Base-by-base conservation (phyloP, 768 basidiomycete genomes). In the Mycena epipterygia region DNA sequence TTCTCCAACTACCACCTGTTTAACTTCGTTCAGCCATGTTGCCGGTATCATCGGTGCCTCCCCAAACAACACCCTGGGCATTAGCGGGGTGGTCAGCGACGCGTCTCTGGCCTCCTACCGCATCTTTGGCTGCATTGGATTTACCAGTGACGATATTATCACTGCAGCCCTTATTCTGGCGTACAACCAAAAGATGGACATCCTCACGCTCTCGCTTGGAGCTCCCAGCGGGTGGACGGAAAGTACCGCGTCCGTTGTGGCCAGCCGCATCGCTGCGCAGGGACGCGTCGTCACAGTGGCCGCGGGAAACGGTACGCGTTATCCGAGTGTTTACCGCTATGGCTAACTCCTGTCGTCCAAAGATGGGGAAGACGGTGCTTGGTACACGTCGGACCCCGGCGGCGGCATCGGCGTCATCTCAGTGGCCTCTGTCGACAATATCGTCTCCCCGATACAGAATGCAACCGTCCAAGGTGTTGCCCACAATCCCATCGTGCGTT, bases 131-230 rank as follows among this genome's bases (percentile, higher is more conserved):
- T 89, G 89, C 73, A 74, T 63, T 7, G 84, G 84, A 1, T 68
- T 59, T 5, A 78, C 83, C 67, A 82, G 76, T 71, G 77, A 82
- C 76, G 76, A 85, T 76, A 42, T 84, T 51, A 81, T 86, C 64
- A 64, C 82, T 55, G 77, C 80, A 2, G 85, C 86, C 0, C 70
- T 86, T 14, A 75, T 84, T 1, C 77, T 71, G 21, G 86, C 78
- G 2, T 77, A 77, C 37, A 75, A 76, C 21, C 85, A 89, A 13
- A 83, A 81, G 3, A 79, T 83, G 72, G 85, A 90, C 74, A 80
- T 91, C 71, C 80, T 91, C 70, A 87, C 85, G 14, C 77, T 90
- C 57, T 88, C 87, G 21, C 78, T 90, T 12, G 89, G 88, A 16
- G 82, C 83, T 7, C 37, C 78, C 8, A 81, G 81, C 44, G 88